These are phyloP conservation scores for Tuber brumale DNA, from an alignment of 495 filamentous ascomycete species.

Conservation along the genomic window DNA sequence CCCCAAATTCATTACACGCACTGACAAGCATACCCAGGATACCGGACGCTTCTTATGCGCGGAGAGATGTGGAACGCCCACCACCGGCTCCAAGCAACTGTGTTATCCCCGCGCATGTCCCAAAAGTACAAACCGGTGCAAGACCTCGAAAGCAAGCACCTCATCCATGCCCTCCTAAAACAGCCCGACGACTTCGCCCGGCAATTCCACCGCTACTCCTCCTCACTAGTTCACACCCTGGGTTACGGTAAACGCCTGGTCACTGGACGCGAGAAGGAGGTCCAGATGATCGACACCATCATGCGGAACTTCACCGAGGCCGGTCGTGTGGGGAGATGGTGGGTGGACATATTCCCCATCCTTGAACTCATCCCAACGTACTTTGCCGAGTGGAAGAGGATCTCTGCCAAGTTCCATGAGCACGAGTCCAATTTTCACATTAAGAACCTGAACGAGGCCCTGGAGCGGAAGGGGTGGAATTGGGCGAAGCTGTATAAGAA, in stretches of 20 bases:
- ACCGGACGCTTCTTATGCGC: slow-evolving; percentile 40
- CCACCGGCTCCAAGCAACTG: slow-evolving; percentile 1
- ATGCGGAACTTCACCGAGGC: background rate
- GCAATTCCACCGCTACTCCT: slow-evolving; percentile 43
- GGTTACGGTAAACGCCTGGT: slow-evolving; percentile 43
- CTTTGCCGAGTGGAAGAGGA: background rate
- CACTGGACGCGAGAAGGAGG: slow-evolving; percentile 38
- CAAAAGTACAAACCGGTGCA: slow-evolving; percentile 37
- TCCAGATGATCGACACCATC: background rate
- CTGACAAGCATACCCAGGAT: slow-evolving; percentile 35
- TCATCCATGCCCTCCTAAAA: slow-evolving; percentile 39
- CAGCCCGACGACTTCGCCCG: slow-evolving; percentile 40
- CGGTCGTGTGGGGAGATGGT: background rate
- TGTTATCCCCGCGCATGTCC: slow-evolving; percentile 16
- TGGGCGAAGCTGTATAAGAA: background rate
- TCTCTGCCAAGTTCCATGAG: background rate
- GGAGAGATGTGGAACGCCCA: slow-evolving; percentile 11
- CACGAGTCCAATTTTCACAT: background rate
- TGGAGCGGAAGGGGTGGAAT: background rate
- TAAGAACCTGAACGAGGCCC: background rate
- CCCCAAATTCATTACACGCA: slow-evolving; percentile 15
- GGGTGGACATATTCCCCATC: background rate
- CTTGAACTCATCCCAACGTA: background rate
- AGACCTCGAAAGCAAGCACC: slow-evolving; percentile 47
- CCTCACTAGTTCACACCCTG: slow-evolving; percentile 43